Evolutionary conservation across 164 flowering plant genomes (phyloP), one percentile per base, ranked within the genome.

Genomic region (Kalanchoe fedtschenkoi): DNA sequence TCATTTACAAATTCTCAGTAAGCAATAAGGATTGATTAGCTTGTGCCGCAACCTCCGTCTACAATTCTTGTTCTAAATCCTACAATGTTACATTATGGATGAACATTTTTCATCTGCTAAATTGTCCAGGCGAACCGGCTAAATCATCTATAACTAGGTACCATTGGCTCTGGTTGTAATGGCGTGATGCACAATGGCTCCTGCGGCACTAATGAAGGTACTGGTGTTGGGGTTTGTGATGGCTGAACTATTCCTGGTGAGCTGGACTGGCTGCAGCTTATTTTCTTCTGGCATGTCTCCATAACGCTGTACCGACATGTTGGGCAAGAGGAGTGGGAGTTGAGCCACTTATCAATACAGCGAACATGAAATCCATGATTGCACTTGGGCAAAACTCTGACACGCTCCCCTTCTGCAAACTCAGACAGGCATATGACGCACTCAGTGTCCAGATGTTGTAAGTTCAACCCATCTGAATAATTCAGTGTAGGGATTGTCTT

Each of bases 271-370:
- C 29, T 51, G 56, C 32, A 26, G n/a, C n/a, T 51, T 26, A 17
- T 51, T 51, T 51, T 51, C 56, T 51, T 51, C 5, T 26, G 2
- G 11, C 56, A 51, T 51, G 32, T 26, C 8, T 51, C 56, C 17
- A 28, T 51, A 13, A 58, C 33, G 38, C 38, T 58, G 24, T 58
- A 37, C 29, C 72, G 66, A 47, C 77, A 74, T 6, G 64, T 59
- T 4, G 78, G 78, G 22, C 78, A 77, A 10, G 78, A 69, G 0
- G 78, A 74, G 39, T 61, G 72, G 2, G 72, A 67, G 34, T 28
- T 4, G 2, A 75, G 60, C 81, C 81, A 77, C 1, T 51, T 70
- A 53, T 75, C 80, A 0, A 77, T 72, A 62, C 80, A 77, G 9
- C 30, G 39, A 7, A 72, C 71, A 59, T 77, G 80, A 59, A 77